A percentile compares a stretch with the other conserved stretches of the same genome.
These are phyloP conservation scores for Pythium biforme DNA, from an alignment of 352 stramenopile species.

Conservation along the genomic window DNA sequence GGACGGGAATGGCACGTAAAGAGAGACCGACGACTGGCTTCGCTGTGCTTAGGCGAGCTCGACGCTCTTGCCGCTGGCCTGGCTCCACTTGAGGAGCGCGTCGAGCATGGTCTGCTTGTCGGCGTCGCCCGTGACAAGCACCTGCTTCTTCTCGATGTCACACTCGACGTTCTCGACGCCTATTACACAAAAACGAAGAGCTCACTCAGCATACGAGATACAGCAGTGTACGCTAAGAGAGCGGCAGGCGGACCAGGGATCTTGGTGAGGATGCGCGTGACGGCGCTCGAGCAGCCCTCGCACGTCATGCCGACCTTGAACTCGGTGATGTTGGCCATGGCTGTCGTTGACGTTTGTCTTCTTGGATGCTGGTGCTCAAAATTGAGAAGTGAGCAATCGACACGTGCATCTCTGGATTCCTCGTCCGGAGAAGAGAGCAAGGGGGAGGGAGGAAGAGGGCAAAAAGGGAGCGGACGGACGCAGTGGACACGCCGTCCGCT, in stretches of 20 bases:
- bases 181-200: slow-evolving; percentile 15
- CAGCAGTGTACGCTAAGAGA: slow-evolving; percentile 1
- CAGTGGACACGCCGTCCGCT: neutral
- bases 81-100: slow-evolving; percentile 87
- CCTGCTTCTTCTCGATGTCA: slow-evolving; percentile 86
- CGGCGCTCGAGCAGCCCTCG: slow-evolving; percentile 87
- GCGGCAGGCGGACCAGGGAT: slow-evolving; percentile 58
- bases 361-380: neutral
- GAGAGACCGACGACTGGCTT: no score
- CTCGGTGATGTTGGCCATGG: slow-evolving; percentile 35
- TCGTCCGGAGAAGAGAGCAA: neutral
- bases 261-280: slow-evolving; percentile 89
- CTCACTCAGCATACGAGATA: no score
- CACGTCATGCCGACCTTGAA: slow-evolving; percentile 92
- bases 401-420: neutral
- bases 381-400: slow-evolving; percentile 19
- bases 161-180: slow-evolving; percentile 83
- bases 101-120: slow-evolving; percentile 80
- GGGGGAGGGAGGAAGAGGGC: neutral
- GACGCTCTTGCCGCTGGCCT: slow-evolving; percentile 86
- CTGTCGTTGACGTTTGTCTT: neutral
- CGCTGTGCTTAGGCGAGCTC: slow-evolving; percentile 51
- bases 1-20: neutral
- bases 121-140: slow-evolving; percentile 77
- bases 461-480: no score